These are phyloP conservation scores for Fusarium cyanostomum DNA, from an alignment of 2,329 filamentous ascomycete genomes.

Conservation along the genomic window DNA sequence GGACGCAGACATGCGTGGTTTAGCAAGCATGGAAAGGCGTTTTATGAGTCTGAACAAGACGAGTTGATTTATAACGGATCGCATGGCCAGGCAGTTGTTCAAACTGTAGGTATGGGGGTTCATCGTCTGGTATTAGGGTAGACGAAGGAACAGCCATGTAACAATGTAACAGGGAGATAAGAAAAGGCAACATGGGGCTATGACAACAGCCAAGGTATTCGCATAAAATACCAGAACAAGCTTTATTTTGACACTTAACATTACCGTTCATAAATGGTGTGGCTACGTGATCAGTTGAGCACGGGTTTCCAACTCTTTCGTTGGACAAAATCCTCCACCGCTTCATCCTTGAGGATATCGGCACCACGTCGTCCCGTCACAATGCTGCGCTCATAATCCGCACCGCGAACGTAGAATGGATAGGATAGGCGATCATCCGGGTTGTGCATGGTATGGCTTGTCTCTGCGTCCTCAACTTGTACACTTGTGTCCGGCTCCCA, in stretches of 20 bases:
- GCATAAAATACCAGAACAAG: conserved; percentile 29
- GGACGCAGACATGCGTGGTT: conserved; percentile 25
- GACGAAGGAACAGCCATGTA: conserved; percentile 27
- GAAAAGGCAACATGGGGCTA: conserved; percentile 11
- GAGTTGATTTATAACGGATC: conserved; percentile 14
- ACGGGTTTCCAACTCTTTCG: conserved; percentile 68
- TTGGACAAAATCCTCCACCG: conserved; percentile 63
- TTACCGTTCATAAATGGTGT: neutral
- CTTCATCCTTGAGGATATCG: conserved; percentile 70
- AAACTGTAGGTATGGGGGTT: conserved; percentile 9
- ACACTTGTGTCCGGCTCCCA: conserved; percentile 15
- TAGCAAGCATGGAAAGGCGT: conserved; percentile 46
- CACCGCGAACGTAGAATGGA: conserved; percentile 69
- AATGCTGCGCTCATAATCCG: conserved; percentile 70
- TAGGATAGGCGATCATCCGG: conserved; percentile 52
- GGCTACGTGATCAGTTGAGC: conserved; percentile 45
- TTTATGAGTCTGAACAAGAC: conserved; percentile 34
- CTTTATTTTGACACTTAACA: neutral
- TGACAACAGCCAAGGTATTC: conserved; percentile 15
- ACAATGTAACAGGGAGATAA: conserved; percentile 7
- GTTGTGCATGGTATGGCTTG: neutral
- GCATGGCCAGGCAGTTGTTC: conserved; percentile 2
- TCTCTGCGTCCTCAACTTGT: neutral
- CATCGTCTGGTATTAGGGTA: conserved; percentile 17
- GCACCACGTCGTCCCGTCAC: conserved; percentile 68